Conservation (phyloP, 2,329 filamentous ascomycete species). For the Fusarium sp. region DNA sequence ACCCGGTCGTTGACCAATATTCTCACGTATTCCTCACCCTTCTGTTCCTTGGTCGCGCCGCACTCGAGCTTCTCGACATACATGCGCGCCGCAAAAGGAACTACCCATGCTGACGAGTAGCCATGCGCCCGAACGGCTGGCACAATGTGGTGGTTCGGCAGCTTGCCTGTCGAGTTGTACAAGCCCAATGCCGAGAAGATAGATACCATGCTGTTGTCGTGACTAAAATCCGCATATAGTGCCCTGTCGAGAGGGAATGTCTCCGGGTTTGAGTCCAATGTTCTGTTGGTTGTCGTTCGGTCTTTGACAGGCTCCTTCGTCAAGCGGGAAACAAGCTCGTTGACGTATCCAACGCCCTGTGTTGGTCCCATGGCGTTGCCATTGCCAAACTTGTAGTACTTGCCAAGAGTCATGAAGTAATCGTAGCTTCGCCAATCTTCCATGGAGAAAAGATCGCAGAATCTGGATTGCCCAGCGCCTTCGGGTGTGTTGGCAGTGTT, state of each 20-base stretch:
- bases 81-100: slow-evolving; percentile 85
- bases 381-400: slow-evolving; percentile 86
- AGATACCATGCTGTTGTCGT: slow-evolving; percentile 89
- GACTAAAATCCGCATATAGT: slow-evolving; percentile 91
- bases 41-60: slow-evolving; percentile 69
- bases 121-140: slow-evolving; percentile 71
- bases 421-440: slow-evolving; percentile 85
- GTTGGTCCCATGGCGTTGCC: slow-evolving; percentile 86
- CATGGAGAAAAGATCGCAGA: slow-evolving; percentile 82
- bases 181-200: slow-evolving; percentile 84
- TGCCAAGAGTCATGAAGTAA: slow-evolving; percentile 84
- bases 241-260: slow-evolving; percentile 81
- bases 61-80: slow-evolving; percentile 93
- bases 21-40: slow-evolving; percentile 82
- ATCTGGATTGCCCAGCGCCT: slow-evolving; percentile 70
- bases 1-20: slow-evolving; percentile 89
- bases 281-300: slow-evolving; percentile 82
- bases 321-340: slow-evolving; percentile 88
- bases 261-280: slow-evolving; percentile 75
- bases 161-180: slow-evolving; percentile 75
- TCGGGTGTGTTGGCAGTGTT: slow-evolving; percentile 77
- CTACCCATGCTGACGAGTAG: slow-evolving; percentile 83
- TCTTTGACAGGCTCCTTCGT: slow-evolving; percentile 79
- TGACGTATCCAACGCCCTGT: slow-evolving; percentile 89
- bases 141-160: slow-evolving; percentile 67